Percentiles rank a stretch among this genome's conserved stretches.
Conservation (phyloP, 805 yeast species). For the Wickerhamomyces bovis region DNA sequence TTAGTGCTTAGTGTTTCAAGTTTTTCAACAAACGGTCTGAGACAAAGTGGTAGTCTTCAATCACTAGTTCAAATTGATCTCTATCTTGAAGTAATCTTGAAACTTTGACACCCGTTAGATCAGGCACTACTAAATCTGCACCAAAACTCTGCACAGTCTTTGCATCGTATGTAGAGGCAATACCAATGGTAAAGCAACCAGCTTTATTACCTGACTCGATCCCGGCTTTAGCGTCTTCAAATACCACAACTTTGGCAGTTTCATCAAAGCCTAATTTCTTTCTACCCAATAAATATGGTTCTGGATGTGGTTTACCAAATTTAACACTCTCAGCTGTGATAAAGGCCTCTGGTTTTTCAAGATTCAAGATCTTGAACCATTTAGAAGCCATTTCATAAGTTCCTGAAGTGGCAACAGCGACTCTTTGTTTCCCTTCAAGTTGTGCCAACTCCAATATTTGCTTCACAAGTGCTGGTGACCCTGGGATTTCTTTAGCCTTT, state of each 20-base stretch:
- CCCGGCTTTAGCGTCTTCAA: constrained; percentile 91
- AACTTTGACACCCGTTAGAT: constrained; percentile 56
- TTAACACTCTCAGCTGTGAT: constrained; percentile 77
- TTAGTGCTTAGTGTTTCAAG: not conserved
- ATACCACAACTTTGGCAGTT: constrained; percentile 48
- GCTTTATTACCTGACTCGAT: constrained; percentile 78
- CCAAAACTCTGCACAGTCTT: constrained; percentile 65
- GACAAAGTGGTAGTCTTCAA: constrained; percentile 28
- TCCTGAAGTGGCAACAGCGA: constrained; percentile 87
- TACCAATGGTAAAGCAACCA: constrained; percentile 78
- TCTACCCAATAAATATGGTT: constrained; percentile 64
- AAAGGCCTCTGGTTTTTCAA: constrained; percentile 61
- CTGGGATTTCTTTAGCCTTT: constrained; percentile 67
- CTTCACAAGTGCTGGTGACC: constrained; percentile 59
- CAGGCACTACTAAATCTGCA: constrained; percentile 74
- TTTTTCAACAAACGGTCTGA: not conserved
- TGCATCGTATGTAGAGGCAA: constrained; percentile 70
- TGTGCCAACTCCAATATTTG: constrained; percentile 26
- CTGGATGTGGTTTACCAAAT: constrained; percentile 83
- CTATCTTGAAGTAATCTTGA: constrained; percentile 41
- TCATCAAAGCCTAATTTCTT: constrained; percentile 31
- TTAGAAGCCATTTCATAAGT: constrained; percentile 70
- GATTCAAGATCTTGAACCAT: constrained; percentile 65
- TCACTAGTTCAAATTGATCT: constrained; percentile 32
- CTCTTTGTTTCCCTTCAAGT: constrained; percentile 45